Evolutionary conservation across 2,329 filamentous ascomycete genomes (phyloP).

Genomic region (Microdochium trichocladiopsis): DNA sequence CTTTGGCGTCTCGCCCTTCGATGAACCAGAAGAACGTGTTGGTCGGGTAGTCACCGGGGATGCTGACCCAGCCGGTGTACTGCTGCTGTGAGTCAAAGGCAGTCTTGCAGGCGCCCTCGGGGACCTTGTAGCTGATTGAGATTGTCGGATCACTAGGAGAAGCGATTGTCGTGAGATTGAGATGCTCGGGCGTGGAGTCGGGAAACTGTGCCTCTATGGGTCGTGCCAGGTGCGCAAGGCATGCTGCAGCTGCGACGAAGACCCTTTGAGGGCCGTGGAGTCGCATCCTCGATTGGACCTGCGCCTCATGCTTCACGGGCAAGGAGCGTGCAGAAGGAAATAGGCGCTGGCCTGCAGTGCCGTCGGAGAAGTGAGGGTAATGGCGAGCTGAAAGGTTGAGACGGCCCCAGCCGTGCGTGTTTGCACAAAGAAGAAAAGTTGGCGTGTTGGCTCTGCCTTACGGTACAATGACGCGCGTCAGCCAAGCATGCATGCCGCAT

Average conservation of each 20-base stretch:
- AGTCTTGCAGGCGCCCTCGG: conserved; percentile 55
- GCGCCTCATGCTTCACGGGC: not conserved
- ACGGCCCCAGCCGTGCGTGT: not conserved
- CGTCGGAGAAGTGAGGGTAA: not conserved
- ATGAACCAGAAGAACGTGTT: conserved; percentile 44
- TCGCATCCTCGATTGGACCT: conserved; percentile 4
- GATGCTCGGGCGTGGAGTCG: conserved; percentile 3
- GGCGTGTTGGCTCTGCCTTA: not conserved
- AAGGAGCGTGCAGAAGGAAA: not conserved
- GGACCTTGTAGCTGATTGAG: conserved; percentile 60
- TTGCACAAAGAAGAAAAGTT: not conserved
- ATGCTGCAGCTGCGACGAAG: not conserved
- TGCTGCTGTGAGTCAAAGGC: conserved; percentile 59
- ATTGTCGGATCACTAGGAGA: conserved; percentile 58
- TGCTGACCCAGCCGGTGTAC: conserved; percentile 34
- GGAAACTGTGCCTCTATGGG: conserved; percentile 22
- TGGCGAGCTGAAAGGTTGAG: not conserved
- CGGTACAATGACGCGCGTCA: not conserved
- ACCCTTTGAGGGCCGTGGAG: conserved; percentile 1
- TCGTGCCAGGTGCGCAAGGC: conserved; percentile 1
- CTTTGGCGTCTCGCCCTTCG: conserved; percentile 35
- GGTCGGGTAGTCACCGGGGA: conserved; percentile 41
- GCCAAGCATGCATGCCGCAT: not conserved
- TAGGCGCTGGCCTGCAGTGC: not conserved
- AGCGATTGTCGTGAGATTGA: conserved; percentile 46